A percentile compares a stretch with the other conserved stretches of the same genome.
These are phyloP conservation scores for Coemansia pectinata DNA, from an alignment of 192 early-diverging fungal species.

Conservation along the genomic window DNA sequence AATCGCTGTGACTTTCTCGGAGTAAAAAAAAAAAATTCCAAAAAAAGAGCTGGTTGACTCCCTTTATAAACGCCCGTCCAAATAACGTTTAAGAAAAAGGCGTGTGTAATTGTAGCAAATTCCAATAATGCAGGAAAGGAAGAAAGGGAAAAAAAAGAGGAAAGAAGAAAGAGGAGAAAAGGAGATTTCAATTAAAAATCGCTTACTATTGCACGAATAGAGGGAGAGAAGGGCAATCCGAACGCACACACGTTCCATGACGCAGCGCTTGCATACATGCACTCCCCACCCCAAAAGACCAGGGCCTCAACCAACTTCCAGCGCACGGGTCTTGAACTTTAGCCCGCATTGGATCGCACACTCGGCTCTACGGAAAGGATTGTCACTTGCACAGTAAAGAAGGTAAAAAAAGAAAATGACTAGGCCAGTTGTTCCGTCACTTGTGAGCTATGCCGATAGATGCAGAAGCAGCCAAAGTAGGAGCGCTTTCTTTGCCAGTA, in stretches of 20 bases:
- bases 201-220: no score
- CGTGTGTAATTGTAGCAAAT: no score
- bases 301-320: neutral
- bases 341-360: neutral
- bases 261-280: neutral
- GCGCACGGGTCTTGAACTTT: neutral
- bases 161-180: neutral
- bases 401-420: neutral
- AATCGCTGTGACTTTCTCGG: no score
- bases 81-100: no score
- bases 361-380: neutral
- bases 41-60: no score
- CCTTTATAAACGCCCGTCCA: no score
- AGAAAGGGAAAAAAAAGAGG: neutral
- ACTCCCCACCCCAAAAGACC: neutral
- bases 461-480: neutral
- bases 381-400: neutral
- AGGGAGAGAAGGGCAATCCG: neutral
- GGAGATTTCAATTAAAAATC: neutral
- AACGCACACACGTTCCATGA: neutral
- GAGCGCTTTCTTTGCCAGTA: neutral
- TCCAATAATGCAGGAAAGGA: neutral
- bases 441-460: neutral
- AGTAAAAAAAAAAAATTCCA: no score
- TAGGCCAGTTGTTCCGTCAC: neutral